Conservation (phyloP, 208 protist species). For the Crithidia brevicula region DNA sequence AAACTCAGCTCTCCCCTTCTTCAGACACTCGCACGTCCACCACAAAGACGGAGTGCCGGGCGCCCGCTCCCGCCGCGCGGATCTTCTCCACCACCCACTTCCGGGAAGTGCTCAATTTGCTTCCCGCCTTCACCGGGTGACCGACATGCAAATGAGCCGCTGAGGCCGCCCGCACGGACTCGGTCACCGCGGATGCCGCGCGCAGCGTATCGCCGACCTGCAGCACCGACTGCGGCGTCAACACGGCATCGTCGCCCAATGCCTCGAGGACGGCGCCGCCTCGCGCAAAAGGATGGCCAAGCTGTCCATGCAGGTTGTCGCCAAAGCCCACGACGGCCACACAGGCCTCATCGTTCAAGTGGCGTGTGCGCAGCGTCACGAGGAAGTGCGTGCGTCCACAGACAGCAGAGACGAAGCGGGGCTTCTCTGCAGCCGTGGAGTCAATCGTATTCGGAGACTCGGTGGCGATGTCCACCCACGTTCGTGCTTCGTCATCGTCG, state of each 20-base stretch:
- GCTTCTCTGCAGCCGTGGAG: not conserved
- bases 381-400: constrained; percentile 68
- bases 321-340: constrained; percentile 75
- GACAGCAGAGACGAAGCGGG: constrained; percentile 24
- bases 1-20: not conserved
- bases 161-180: constrained; percentile 4
- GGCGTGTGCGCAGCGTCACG: constrained; percentile 25
- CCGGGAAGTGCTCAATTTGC: not conserved
- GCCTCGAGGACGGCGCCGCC: not conserved
- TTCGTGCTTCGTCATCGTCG: constrained; percentile 41
- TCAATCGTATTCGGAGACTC: not conserved
- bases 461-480: constrained; percentile 25
- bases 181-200: constrained; percentile 10
- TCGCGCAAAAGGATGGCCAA: constrained; percentile 32
- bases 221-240: constrained; percentile 33
- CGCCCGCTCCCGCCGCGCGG: constrained; percentile 47
- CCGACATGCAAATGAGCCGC: not conserved
- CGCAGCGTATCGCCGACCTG: constrained; percentile 38
- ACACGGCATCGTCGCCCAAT: constrained; percentile 7
- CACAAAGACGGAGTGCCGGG: constrained; percentile 75
- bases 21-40: constrained; percentile 45
- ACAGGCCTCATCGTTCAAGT: not conserved
- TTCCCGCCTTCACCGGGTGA: not conserved
- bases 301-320: constrained; percentile 81
- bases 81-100: constrained; percentile 46